phyloP scores from a whole-genome alignment of 495 filamentous ascomycete genomes.

The Sphaerosporella brunnea region DNA sequence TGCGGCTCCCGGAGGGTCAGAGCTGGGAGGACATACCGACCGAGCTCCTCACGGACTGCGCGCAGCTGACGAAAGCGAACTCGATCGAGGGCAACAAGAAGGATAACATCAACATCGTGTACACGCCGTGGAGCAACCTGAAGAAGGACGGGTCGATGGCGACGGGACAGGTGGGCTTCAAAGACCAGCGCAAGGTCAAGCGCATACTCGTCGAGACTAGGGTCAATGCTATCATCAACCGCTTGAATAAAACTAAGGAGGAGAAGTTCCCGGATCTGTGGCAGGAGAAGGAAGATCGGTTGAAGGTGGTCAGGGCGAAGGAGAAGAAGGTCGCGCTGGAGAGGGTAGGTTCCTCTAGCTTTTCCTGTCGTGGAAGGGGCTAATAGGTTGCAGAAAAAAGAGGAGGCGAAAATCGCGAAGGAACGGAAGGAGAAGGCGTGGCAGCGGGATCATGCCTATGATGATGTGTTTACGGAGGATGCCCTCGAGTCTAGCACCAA shows the following conservation, averaged over 20 bases:
- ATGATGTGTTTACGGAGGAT: slow-evolving; percentile 58
- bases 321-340: slow-evolving; percentile 51
- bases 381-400: no score
- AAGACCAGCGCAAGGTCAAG: slow-evolving; percentile 72
- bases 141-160: slow-evolving; percentile 95
- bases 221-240: slow-evolving; percentile 81
- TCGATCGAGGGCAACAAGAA: slow-evolving; percentile 99
- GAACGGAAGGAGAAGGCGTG: slow-evolving; percentile 76
- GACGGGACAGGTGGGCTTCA: slow-evolving; percentile 83
- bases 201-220: slow-evolving; percentile 55
- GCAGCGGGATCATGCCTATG: slow-evolving; percentile 89
- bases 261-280: slow-evolving; percentile 70
- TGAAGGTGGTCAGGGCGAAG: slow-evolving; percentile 47
- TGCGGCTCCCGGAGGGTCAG: slow-evolving; percentile 64
- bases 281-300: slow-evolving; percentile 56
- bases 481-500: slow-evolving; percentile 48
- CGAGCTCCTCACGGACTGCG: slow-evolving; percentile 66
- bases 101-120: slow-evolving; percentile 89
- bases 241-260: slow-evolving; percentile 84
- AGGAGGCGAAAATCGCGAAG: slow-evolving; percentile 58
- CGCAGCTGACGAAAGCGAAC: slow-evolving; percentile 92
- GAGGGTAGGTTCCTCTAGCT: no score
- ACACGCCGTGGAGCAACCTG: slow-evolving; percentile 95
- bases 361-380: no score
- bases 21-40: slow-evolving; percentile 68